A percentile compares a stretch with the other conserved stretches of the same genome.
phyloP scores from a whole-genome alignment of 441 rosid species.

The Breynia disticha region DNA sequence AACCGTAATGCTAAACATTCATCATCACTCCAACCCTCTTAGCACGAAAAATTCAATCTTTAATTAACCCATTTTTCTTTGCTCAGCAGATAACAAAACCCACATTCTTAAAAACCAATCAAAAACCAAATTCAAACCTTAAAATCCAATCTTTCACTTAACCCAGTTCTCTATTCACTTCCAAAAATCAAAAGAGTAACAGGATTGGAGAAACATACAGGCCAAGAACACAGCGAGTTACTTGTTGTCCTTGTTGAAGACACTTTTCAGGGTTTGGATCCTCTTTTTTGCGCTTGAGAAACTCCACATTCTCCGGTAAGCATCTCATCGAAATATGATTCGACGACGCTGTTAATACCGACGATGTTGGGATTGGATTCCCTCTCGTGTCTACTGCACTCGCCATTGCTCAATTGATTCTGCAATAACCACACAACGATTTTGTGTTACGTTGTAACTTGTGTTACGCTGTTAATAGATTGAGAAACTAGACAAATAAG shows the following conservation, averaged over 20 bases:
- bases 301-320: slow-evolving; percentile 62
- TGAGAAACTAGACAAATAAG: no score
- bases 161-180: no score
- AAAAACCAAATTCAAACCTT: no score
- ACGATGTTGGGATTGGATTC: slow-evolving; percentile 87
- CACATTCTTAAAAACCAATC: no score
- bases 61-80: no score
- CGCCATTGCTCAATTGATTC: slow-evolving; percentile 36
- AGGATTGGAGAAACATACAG: slow-evolving; percentile 34
- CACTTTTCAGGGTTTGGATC: slow-evolving; percentile 97
- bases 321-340: slow-evolving; percentile 71
- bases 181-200: neutral
- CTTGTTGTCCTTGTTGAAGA: slow-evolving; percentile 85
- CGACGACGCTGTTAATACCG: slow-evolving; percentile 79
- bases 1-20: no score
- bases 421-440: neutral
- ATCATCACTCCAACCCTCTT: no score
- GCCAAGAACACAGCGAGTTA: slow-evolving; percentile 88
- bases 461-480: no score
- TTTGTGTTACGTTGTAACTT: no score
- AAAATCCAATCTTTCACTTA: no score
- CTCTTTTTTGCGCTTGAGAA: slow-evolving; percentile 91
- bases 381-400: slow-evolving; percentile 64
- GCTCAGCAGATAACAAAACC: no score
- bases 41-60: no score